Base-by-base conservation (phyloP, 2,329 filamentous ascomycete genomes). In the Waltergamsia citrina region DNA sequence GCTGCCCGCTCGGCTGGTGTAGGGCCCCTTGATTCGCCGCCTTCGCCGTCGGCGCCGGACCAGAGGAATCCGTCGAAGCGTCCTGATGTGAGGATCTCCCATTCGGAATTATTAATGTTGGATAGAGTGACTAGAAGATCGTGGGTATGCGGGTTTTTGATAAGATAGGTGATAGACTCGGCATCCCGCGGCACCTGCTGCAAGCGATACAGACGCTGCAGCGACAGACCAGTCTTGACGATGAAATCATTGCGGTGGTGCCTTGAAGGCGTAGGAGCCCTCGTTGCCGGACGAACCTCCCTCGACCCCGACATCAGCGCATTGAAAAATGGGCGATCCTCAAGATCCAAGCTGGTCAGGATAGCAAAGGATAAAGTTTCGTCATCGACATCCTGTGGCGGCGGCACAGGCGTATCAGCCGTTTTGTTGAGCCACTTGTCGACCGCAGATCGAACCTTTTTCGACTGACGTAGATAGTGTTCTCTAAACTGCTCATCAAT, bases 31-130 rank as follows among this genome's bases (percentile, higher is more conserved):
- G 66, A 76, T n/a, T 69, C 67, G 33, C 37, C 49, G 27, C 68
- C 65, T 18, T 73, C 70, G n/a, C 46, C 53, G 34, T 95, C 88
- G 6, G 85, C 86, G 16, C 90, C 90, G 29, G 86, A 94, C 77
- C 90, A 94, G 15, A 95, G 69, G 59, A 96, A 96, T 4, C 90
- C 90, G 51, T 95, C 88, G 48, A 96, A 96, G 19, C 90, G 82
- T 19, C 90, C 90, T 0, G 90, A 95, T 5, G 82, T 85, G 10
- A 96, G 69, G 36, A 96, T 94, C 41, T 95, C 90, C 90, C 90
- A 96, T 57, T 96, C 90, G n/a, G 85, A 83, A 30, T 79, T 74
- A 51, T 82, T 92, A 46, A 96, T 92, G 34, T 88, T 85, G 23
- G 84, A 80, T 32, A 95, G 70, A 0, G 90, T 94, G 26, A 85